A percentile compares a stretch with the other conserved stretches of the same genome.
These are phyloP conservation scores for Ambrosiella xylebori DNA, from an alignment of 2,329 filamentous ascomycete genomes.

Conservation along the genomic window DNA sequence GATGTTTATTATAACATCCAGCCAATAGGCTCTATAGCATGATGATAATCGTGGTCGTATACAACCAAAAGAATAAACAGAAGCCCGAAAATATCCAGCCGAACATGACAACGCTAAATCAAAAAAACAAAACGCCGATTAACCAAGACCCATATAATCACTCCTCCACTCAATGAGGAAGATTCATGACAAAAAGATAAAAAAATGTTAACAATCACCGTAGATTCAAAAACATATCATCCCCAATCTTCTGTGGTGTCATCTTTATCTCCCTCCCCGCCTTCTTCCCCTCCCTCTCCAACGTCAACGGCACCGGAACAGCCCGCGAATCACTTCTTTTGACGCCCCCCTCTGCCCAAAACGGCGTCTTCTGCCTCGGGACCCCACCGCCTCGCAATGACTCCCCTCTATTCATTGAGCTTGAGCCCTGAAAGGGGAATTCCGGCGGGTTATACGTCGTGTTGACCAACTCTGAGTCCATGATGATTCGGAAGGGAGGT, in stretches of 20 bases:
- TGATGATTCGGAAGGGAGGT: slow-evolving; percentile 6
- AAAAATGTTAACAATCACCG: not conserved
- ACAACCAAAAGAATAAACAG: too few species aligned
- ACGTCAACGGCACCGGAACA: not conserved
- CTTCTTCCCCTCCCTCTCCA: not conserved
- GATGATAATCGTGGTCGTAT: too few species aligned
- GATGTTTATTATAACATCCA: too few species aligned
- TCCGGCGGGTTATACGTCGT: slow-evolving; percentile 2
- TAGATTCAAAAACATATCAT: slow-evolving; percentile 41
- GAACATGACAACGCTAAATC: too few species aligned
- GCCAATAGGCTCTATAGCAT: too few species aligned
- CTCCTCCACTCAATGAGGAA: not conserved
- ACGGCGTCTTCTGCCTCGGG: not conserved
- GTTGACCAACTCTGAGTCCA: slow-evolving; percentile 6
- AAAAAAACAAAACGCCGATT: too few species aligned
- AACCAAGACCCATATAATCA: not conserved
- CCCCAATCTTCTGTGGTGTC: slow-evolving; percentile 48
- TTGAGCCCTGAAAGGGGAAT: slow-evolving; percentile 1
- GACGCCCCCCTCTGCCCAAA: slow-evolving; percentile 1
- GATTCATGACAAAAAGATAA: not conserved
- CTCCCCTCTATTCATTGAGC: not conserved
- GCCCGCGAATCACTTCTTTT: slow-evolving; percentile 25
- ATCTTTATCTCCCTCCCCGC: slow-evolving; percentile 38
- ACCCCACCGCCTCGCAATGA: not conserved
- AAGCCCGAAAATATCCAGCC: too few species aligned